Evolutionary conservation across 768 basidiomycete genomes (phyloP), one percentile per base, ranked within the genome.

Genomic region (Hemileccinum rubropunctum): DNA sequence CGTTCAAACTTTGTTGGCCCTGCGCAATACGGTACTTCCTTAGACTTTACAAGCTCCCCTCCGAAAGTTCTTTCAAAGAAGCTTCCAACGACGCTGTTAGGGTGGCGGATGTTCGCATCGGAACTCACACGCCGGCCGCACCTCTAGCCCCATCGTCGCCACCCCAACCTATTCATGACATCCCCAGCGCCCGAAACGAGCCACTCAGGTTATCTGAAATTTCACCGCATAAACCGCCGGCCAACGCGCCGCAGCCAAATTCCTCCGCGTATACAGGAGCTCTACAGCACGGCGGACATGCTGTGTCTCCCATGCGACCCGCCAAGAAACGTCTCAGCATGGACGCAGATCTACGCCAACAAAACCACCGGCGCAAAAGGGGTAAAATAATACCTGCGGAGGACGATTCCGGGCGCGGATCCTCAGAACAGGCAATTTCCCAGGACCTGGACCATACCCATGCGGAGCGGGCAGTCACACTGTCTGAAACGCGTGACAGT

Each of bases 141-240:
- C 38, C 38, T 40, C 26, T 4, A 15, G 35, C 46, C 13, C 48
- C 42, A 15, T 40, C 35, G 15, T 41, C 39, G 13, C 34, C 38
- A 47, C 45, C 39, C 28, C 43, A 40, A 44, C 14, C 21, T 6
- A 51, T 44, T 17, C 28, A 41, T 35, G 39, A 45, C 27, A 48
- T 18, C 23, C 10, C 50, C 10, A 20, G 30, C 26, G 15, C 27
- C 11, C 35, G 46, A 30, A 40, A 48, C 30, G 48, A 47, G 21
- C 68, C 66, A 28, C 59, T 81, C 35, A 77, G 76, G 41, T 39
- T 79, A 53, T 80, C 79, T 35, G 77, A 81, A 58, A 67, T 81
- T 56, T 82, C 81, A 6, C 78, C 79, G 52, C 52, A 55, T 47
- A 70, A 69, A 62, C 52, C 53, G 38, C 57, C 47, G 26, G 45